Evolutionary conservation across 352 stramenopile species (phyloP).

Genomic region (Pythium phragmiticola): DNA sequence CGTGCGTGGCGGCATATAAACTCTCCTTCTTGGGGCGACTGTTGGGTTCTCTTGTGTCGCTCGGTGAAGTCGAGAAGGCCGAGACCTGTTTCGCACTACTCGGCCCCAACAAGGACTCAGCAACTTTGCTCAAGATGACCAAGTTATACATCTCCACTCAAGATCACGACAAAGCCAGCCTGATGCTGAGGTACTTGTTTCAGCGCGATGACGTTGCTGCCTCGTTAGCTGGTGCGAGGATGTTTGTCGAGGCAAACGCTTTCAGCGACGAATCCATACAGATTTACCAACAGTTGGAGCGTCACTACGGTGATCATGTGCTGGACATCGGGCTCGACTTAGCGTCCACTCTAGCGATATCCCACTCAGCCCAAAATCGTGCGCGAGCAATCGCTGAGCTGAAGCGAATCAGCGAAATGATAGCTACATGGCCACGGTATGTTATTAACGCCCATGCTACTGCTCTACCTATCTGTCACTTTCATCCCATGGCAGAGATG

Average conservation of each 20-base stretch:
- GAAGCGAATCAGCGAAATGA: constrained; percentile 29
- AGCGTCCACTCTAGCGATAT: constrained; percentile 49
- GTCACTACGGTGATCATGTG: constrained; percentile 53
- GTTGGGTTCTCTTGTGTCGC: constrained; percentile 44
- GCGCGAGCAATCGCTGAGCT: constrained; percentile 44
- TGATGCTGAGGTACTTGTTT: constrained; percentile 47
- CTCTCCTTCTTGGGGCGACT: constrained; percentile 45
- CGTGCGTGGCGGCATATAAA: constrained; percentile 37
- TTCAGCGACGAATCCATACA: constrained; percentile 54
- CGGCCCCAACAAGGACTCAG: constrained; percentile 7
- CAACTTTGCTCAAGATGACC: constrained; percentile 51
- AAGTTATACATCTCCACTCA: constrained; percentile 52
- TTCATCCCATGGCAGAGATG: constrained; percentile 2
- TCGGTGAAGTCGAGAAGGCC: constrained; percentile 51
- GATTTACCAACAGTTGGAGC: constrained; percentile 62
- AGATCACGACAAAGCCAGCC: constrained; percentile 48
- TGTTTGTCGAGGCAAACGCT: constrained; percentile 41
- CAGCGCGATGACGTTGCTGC: constrained; percentile 46
- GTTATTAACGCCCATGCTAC: neutral
- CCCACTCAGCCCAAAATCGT: constrained; percentile 28
- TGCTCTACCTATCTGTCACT: neutral
- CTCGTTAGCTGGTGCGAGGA: constrained; percentile 43
- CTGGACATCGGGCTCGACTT: constrained; percentile 67
- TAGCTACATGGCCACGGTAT: constrained; percentile 7
- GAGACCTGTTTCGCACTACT: constrained; percentile 54